Conservation (phyloP, 805 yeast genomes). For the Saturnispora hagleri region DNA sequence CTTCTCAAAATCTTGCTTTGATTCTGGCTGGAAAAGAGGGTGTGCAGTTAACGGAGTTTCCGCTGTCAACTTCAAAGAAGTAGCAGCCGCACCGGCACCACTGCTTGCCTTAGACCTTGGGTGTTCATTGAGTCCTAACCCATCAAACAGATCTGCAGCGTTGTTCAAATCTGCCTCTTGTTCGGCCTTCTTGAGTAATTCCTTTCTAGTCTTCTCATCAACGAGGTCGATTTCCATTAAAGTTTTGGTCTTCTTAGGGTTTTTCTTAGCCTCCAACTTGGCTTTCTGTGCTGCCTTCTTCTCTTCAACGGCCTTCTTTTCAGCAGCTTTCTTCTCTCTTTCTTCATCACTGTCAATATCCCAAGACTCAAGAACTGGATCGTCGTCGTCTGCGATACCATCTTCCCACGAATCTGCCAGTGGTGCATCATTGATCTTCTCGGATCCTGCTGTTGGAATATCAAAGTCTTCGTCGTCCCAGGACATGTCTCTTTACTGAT, state of each 20-base stretch:
- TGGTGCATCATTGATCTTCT: conserved; percentile 17
- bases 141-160: conserved; percentile 88
- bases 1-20: conserved; percentile 71
- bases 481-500: conserved; percentile 1
- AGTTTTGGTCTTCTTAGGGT: conserved; percentile 30
- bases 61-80: conserved; percentile 33
- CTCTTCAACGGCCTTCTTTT: conserved; percentile 13
- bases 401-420: conserved; percentile 72
- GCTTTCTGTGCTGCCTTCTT: conserved; percentile 30
- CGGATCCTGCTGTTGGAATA: conserved; percentile 35
- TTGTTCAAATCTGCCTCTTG: conserved; percentile 78
- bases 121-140: conserved; percentile 49
- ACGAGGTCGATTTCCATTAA: conserved; percentile 54
- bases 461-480: conserved; percentile 86
- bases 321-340: conserved; percentile 18
- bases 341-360: conserved; percentile 71
- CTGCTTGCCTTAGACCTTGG: conserved; percentile 37
- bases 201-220: conserved; percentile 67
- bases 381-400: conserved; percentile 53
- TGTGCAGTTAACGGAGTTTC: conserved; percentile 64
- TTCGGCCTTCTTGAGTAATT: conserved; percentile 72
- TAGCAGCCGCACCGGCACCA: conserved; percentile 8
- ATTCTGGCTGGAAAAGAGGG: conserved; percentile 77
- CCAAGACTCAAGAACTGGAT: conserved; percentile 82
- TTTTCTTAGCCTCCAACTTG: conserved; percentile 39